Base-by-base conservation (phyloP, 805 yeast species). In the Saccharomycopsis babjevae region DNA sequence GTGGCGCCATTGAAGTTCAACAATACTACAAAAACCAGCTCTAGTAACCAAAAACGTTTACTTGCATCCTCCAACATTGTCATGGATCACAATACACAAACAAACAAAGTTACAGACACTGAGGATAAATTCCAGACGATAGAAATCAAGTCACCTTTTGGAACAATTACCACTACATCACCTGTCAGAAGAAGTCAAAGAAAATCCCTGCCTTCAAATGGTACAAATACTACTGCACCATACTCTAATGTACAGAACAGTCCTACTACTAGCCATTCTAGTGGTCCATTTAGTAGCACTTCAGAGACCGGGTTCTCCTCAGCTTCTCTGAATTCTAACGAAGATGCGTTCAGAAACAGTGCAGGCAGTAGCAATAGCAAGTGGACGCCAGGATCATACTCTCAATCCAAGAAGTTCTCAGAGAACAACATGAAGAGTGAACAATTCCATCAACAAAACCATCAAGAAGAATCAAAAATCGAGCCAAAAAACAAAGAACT, bases 111-210 rank as follows among this genome's bases (percentile, higher is more conserved):
- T n/a, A 39, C 5, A 25, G 25, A 50, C 6, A 34, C 11, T 1
- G 55, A 57, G 13, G 56, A 54, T 20, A 28, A 28, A 5, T 11
- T 25, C 1, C 50, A 42, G 6, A 52, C 46, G 2, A 30, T 61
- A 15, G 62, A 63, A 32, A 63, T 61, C 42, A 58, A 59, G 52
- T 63, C 65, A 38, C 64, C 65, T 36, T 61, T 63, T 34, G 64
- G 65, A 36, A 63, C 64, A 10, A 59, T 61, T 36, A 63, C 59
- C 28, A 60, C 65, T 1, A 42, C 36, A 6, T 50, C 58, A 8
- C 40, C 39, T 5, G 28, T 56, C 3, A 46, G 52, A 46, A 46
- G 32, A 25, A 46, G 32, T 15, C 25, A 46, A 22, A 46, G 52
- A 22, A 46, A 46, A 46, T 46, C 52, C 11, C 52, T 46, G 52